Base-by-base conservation (phyloP, 169 alveolate species). In the Cryptosporidium muris region DNA sequence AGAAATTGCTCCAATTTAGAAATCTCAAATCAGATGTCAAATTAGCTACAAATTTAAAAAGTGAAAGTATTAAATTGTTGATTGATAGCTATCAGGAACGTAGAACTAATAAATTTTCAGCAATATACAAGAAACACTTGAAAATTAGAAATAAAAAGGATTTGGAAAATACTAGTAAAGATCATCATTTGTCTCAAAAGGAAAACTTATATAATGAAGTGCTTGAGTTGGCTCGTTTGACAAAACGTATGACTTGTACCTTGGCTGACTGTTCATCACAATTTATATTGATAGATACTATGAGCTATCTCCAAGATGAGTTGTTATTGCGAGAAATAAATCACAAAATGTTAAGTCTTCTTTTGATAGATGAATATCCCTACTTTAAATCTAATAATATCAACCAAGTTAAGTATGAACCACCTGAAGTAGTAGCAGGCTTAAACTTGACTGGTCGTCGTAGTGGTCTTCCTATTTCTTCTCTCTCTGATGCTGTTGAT, bases 281-380 rank as follows among this genome's bases (percentile, higher is more conserved):
- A 25, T 62, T 49, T 25, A 74, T 74, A 45, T 74, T 48, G 11
- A 74, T 74, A 51, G 74, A 74, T 16, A 25, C 60, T n/a, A 43
- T 11, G n/a, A 74, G 36, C 11, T 56, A 43, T 74, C 43, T 74
- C 7, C 85, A 74, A 74, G 85, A 74, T 16, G 85, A 74, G 25
- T 58, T 74, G 4, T 5, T 11, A n/a, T 47, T 74, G 34, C 85
- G 85, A 58, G 85, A 74, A 56, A 56, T 74, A 2, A 74, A 74
- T 42, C 63, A 74, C 43, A 74, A 74, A 43, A 48, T 74, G 58
- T 8, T 74, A 11, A 74, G 60, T n/a, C 40, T 68, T 25, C 45
- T 74, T 58, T 58, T 74, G 9, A 45, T 37, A 16, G 43, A 34
- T 3, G 85, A 58, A 74, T 54, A 74, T 43, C 85, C 66, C 8